Conservation (phyloP, 148 eudicot species). For the Persicaria maculosa region DNA sequence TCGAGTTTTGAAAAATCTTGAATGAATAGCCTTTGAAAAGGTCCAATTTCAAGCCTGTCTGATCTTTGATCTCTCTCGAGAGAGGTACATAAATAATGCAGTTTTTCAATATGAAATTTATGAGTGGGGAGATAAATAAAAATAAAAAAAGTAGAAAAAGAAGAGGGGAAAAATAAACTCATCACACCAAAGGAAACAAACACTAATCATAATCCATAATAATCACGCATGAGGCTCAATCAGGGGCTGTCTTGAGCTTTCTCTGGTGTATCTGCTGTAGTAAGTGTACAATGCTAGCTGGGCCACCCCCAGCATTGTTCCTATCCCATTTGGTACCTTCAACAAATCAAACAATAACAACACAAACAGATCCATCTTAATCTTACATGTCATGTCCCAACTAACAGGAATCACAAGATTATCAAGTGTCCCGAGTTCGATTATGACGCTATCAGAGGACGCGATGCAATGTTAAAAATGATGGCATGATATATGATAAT, state of each 20-base stretch:
- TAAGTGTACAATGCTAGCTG: conserved; percentile 36
- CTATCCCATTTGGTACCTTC: conserved; percentile 48
- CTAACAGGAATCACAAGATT: neutral
- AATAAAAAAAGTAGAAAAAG: neutral
- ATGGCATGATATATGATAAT: conserved; percentile 17
- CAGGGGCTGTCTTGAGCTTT: conserved; percentile 27
- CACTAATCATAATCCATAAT: neutral
- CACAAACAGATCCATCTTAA: neutral
- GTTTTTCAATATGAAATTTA: neutral
- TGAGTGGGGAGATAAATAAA: neutral
- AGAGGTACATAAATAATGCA: neutral
- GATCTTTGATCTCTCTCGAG: no score
- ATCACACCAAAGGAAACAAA: neutral
- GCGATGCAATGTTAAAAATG: neutral
- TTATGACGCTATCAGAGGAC: neutral
- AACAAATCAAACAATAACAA: conserved; percentile 4
- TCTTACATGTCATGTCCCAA: neutral
- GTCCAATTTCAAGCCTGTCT: no score
- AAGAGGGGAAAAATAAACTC: neutral
- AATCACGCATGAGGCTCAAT: conserved; percentile 24
- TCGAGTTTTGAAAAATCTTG: no score
- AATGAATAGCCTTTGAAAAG: no score
- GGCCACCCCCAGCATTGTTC: conserved; percentile 28
- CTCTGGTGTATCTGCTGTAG: conserved; percentile 22
- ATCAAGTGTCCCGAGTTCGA: neutral